Evolutionary conservation across 495 filamentous ascomycete genomes (phyloP).

Genomic region (Penicillium samsonianum): DNA sequence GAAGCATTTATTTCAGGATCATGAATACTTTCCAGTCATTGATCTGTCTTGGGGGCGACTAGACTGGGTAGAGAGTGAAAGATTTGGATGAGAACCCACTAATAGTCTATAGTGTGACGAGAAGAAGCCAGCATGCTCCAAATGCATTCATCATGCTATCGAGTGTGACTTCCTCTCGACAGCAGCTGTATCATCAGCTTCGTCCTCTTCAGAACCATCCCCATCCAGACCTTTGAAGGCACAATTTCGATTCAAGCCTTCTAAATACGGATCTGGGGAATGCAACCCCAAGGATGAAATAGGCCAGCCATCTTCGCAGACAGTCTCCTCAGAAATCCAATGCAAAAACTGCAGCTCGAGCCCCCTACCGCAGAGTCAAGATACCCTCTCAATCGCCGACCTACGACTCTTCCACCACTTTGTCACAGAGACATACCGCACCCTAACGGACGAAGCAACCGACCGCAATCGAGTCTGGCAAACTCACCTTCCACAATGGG

Average conservation of each 20-base stretch:
- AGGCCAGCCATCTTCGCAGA: constrained; percentile 15
- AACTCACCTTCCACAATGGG: constrained; percentile 41
- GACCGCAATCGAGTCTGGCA: constrained; percentile 37
- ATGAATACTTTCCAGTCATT: constrained; percentile 3
- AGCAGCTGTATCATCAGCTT: constrained; percentile 3
- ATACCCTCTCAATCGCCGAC: constrained; percentile 34
- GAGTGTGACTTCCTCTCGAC: constrained; percentile 29
- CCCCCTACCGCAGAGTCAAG: background rate
- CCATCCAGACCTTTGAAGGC: background rate
- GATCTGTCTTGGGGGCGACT: background rate
- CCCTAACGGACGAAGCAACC: constrained; percentile 27
- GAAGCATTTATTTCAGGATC: constrained; percentile 7
- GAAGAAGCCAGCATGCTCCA: constrained; percentile 32
- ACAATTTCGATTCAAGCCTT: constrained; percentile 11
- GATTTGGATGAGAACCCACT: background rate
- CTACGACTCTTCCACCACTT: constrained; percentile 45
- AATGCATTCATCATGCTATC: constrained; percentile 33
- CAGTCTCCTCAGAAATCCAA: background rate
- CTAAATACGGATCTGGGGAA: constrained; percentile 22
- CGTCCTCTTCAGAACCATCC: constrained; percentile 6
- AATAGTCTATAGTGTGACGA: constrained; percentile 39
- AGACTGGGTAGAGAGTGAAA: background rate
- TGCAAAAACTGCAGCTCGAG: background rate
- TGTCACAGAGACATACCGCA: constrained; percentile 35
- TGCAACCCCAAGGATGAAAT: background rate